Evolutionary conservation across 495 filamentous ascomycete genomes (phyloP).

Genomic region (Xylaria palmicola): DNA sequence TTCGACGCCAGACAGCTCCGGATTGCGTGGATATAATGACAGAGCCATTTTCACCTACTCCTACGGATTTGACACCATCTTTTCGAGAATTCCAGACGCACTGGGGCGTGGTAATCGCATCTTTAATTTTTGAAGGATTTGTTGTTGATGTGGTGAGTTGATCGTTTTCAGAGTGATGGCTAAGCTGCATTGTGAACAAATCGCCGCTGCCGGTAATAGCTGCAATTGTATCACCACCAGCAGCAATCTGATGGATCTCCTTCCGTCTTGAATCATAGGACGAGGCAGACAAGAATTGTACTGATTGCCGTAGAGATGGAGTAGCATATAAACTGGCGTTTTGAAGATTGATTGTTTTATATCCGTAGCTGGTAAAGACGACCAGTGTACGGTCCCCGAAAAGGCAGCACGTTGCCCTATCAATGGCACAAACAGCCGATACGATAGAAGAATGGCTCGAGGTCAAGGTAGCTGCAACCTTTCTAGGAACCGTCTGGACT

Average conservation of each 20-base stretch:
- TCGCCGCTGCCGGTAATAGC: conserved; percentile 81
- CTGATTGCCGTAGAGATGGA: conserved; percentile 56
- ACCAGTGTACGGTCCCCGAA: conserved; percentile 86
- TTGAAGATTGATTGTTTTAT: conserved; percentile 80
- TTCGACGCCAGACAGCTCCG: conserved; percentile 86
- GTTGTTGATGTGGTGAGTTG: conserved; percentile 72
- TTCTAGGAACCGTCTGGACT: conserved; percentile 74
- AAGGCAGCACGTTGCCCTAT: conserved; percentile 82
- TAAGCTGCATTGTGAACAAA: conserved; percentile 76
- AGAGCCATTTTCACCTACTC: conserved; percentile 87
- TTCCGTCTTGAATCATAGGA: conserved; percentile 64
- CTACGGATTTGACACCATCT: conserved; percentile 79
- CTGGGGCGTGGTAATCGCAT: conserved; percentile 69
- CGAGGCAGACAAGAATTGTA: conserved; percentile 61
- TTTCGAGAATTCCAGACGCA: conserved; percentile 87
- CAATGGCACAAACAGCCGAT: conserved; percentile 77
- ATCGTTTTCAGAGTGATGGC: conserved; percentile 59
- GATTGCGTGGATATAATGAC: conserved; percentile 92
- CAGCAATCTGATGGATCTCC: conserved; percentile 70
- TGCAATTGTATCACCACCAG: conserved; percentile 86
- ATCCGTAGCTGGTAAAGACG: conserved; percentile 91
- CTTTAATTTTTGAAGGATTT: conserved; percentile 81
- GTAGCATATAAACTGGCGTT: conserved; percentile 64
- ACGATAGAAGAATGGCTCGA: conserved; percentile 62
- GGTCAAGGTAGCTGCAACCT: conserved; percentile 84